Percentiles rank a stretch among this genome's conserved stretches.
Evolutionary conservation across 306 rosid genomes (phyloP).

Genomic region (Cucurbita moschata): DNA sequence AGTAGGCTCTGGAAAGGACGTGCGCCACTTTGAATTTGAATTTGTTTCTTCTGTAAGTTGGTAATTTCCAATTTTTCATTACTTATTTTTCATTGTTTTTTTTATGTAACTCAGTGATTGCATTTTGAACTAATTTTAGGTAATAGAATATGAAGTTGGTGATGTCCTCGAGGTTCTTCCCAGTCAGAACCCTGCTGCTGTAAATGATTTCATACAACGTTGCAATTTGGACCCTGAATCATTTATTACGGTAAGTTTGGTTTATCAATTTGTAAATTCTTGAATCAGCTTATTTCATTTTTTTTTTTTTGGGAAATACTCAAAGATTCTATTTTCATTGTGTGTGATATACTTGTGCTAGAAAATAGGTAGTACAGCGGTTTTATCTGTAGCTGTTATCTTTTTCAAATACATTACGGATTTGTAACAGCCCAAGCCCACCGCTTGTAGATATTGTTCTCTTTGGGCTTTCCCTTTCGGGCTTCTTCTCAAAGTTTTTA

Average conservation of each 20-base stretch:
- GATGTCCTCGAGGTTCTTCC: conserved; percentile 78
- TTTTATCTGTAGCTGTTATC: no score
- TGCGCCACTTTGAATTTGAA: conserved; percentile 77
- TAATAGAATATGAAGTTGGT: conserved; percentile 51
- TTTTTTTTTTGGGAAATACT: not conserved
- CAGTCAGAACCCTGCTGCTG: conserved; percentile 48
- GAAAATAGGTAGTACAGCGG: no score
- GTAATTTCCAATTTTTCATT: conserved; percentile 4
- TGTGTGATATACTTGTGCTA: not conserved
- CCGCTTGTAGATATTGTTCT: no score
- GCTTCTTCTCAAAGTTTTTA: no score
- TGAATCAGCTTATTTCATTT: not conserved
- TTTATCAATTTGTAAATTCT: not conserved
- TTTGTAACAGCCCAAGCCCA: no score
- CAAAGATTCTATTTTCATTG: not conserved
- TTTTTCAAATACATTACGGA: no score
- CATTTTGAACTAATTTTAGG: conserved; percentile 25
- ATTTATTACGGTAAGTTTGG: conserved; percentile 46
- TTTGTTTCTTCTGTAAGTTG: conserved; percentile 53
- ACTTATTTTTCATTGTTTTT: not conserved
- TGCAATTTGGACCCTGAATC: conserved; percentile 77
- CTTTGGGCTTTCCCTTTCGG: no score
- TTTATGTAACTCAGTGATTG: not conserved
- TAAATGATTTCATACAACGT: conserved; percentile 51
- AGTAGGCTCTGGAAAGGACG: conserved; percentile 54